Conservation (phyloP, 768 basidiomycete genomes). For the Naganishia kalamii region DNA sequence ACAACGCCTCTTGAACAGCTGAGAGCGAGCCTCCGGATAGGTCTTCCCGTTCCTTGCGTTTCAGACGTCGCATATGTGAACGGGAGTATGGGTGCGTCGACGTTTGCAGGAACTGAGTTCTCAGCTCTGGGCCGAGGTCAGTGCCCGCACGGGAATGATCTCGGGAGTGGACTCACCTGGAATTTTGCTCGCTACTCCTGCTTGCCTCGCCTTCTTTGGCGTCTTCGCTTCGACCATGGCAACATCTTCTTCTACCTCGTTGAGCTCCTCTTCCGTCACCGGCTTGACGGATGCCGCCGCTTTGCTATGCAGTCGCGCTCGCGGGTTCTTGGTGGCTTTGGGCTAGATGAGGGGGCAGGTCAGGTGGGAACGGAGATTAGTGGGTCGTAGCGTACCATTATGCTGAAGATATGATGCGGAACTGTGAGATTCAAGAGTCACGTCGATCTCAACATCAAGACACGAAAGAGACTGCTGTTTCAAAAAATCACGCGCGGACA, state of each 20-base stretch:
- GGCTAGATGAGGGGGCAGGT: not conserved
- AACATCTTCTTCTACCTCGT: constrained; percentile 36
- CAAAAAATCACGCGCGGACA: not conserved
- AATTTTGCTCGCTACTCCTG: not conserved
- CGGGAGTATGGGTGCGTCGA: not conserved
- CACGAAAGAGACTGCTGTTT: not conserved
- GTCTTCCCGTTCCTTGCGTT: constrained; percentile 35
- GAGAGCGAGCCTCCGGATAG: constrained; percentile 32
- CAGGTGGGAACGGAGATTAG: not conserved
- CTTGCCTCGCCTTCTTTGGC: not conserved
- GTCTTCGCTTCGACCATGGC: constrained; percentile 21
- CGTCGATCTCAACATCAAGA: no score
- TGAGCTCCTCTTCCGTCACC: constrained; percentile 45
- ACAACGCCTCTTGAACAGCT: constrained; percentile 26
- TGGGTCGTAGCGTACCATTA: not conserved
- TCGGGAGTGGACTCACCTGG: not conserved
- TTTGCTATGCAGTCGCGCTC: constrained; percentile 22
- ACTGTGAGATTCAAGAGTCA: no score
- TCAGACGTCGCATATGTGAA: constrained; percentile 29
- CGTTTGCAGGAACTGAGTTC: constrained; percentile 6
- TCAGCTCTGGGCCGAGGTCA: not conserved
- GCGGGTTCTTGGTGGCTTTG: constrained; percentile 19
- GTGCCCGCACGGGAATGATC: not conserved
- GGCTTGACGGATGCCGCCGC: constrained; percentile 41
- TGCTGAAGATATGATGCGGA: not conserved